These are phyloP conservation scores for Colletotrichum karsti DNA, from an alignment of 2,329 filamentous ascomycete genomes.

Conservation along the genomic window DNA sequence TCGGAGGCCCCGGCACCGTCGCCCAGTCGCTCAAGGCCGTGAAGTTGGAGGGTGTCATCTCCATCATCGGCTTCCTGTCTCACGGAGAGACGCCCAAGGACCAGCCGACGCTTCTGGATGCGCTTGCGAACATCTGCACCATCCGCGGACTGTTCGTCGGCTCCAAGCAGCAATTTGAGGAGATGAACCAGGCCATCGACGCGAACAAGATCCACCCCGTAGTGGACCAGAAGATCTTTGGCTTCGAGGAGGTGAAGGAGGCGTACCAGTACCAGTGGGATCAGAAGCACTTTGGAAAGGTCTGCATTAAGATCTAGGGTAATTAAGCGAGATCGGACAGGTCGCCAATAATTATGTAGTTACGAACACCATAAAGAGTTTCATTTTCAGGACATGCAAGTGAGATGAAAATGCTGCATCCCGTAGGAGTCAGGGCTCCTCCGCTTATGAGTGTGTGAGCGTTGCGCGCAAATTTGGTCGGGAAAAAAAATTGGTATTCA, in stretches of 20 bases:
- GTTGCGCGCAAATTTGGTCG: no score
- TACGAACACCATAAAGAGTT: not conserved
- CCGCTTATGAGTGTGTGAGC: no score
- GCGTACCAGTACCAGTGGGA: constrained; percentile 27
- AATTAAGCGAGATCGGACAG: not conserved
- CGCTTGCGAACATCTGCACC: constrained; percentile 25
- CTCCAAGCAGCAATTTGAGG: constrained; percentile 27
- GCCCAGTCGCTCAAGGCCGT: constrained; percentile 53
- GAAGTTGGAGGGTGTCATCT: constrained; percentile 55
- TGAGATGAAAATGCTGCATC: no score
- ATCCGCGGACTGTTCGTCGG: constrained; percentile 22
- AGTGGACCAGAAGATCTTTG: constrained; percentile 19
- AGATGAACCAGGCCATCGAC: constrained; percentile 27
- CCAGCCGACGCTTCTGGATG: constrained; percentile 24
- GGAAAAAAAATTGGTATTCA: no score
- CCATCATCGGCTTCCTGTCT: constrained; percentile 41
- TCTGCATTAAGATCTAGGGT: constrained; percentile 19
- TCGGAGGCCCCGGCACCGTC: constrained; percentile 54
- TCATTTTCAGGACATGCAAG: not conserved
- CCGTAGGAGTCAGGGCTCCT: no score
- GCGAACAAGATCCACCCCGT: constrained; percentile 23
- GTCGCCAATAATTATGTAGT: not conserved
- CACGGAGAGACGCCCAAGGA: not conserved
- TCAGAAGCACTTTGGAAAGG: constrained; percentile 25
- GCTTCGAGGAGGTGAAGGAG: constrained; percentile 27